phyloP scores from a whole-genome alignment of 2,329 filamentous ascomycete species.

The Phaeoacremonium minimum region DNA sequence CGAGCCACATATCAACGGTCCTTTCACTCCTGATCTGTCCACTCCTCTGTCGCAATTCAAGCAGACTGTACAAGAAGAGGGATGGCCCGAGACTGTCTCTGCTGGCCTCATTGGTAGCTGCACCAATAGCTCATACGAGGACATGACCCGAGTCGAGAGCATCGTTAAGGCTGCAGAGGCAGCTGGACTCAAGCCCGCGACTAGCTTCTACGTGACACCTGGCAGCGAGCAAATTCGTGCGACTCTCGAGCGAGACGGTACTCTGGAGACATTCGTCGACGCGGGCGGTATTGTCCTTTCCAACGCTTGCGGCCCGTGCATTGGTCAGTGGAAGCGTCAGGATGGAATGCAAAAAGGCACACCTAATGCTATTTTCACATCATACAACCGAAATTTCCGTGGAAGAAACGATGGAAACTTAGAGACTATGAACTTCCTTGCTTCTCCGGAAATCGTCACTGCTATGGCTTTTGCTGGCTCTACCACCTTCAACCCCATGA shows the following conservation, averaged over 20 bases:
- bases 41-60: conserved; percentile 90
- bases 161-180: conserved; percentile 86
- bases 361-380: conserved; percentile 89
- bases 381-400: conserved; percentile 98
- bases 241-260: conserved; percentile 84
- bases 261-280: conserved; percentile 76
- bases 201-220: conserved; percentile 93
- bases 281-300: conserved; percentile 88
- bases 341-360: conserved; percentile 83
- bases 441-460: conserved; percentile 93
- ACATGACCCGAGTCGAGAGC: conserved; percentile 94
- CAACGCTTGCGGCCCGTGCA: conserved; percentile 92
- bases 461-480: conserved; percentile 90
- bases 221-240: conserved; percentile 96
- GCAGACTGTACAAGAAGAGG: conserved; percentile 73
- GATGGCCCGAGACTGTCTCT: conserved; percentile 88
- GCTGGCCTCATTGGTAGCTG: conserved; percentile 95
- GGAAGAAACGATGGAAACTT: conserved; percentile 96
- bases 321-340: conserved; percentile 91
- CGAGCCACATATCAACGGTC: conserved; percentile 95
- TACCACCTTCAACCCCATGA: conserved; percentile 95
- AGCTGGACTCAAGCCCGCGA: conserved; percentile 84
- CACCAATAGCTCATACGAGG: conserved; percentile 97
- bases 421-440: conserved; percentile 97
- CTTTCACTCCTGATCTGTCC: conserved; percentile 92